Conservation (phyloP, 306 rosid species). For the Astragalus glycyphyllos region DNA sequence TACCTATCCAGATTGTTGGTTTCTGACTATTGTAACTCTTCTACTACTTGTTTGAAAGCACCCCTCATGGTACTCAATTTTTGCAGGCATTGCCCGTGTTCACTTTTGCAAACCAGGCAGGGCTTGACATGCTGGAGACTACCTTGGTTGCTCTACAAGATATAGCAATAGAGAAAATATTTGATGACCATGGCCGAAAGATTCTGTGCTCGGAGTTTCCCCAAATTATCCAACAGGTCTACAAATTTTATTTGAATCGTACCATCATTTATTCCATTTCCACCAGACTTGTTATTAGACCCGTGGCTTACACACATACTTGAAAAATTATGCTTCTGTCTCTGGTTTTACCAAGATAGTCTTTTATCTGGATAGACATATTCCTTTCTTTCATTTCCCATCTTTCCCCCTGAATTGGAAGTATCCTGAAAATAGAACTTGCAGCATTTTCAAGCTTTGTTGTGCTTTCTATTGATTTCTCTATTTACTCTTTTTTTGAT, state of each 20-base stretch:
- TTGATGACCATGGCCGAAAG: slow-evolving; percentile 92
- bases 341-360: neutral
- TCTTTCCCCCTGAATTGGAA: neutral
- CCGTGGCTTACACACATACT: neutral
- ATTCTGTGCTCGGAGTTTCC: slow-evolving; percentile 88
- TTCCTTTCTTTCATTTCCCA: neutral
- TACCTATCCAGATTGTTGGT: slow-evolving; percentile 4
- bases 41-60: slow-evolving; percentile 6
- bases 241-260: neutral
- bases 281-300: neutral
- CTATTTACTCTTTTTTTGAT: slow-evolving; percentile 12
- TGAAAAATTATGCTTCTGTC: neutral
- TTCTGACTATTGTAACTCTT: neutral
- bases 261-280: slow-evolving; percentile 1
- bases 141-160: slow-evolving; percentile 95
- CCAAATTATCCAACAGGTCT: slow-evolving; percentile 94
- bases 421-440: no score
- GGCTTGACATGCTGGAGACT: slow-evolving; percentile 98
- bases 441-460: neutral
- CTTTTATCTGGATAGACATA: neutral
- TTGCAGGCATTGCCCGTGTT: slow-evolving; percentile 90
- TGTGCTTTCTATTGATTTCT: slow-evolving; percentile 26
- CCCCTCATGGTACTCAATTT: slow-evolving; percentile 15
- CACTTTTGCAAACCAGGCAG: slow-evolving; percentile 96
- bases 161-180: slow-evolving; percentile 85